Percentiles rank a stretch among this genome's conserved stretches.
phyloP scores from a whole-genome alignment of 2,329 filamentous ascomycete genomes.

The Pseudophaeomoniella oleicola region DNA sequence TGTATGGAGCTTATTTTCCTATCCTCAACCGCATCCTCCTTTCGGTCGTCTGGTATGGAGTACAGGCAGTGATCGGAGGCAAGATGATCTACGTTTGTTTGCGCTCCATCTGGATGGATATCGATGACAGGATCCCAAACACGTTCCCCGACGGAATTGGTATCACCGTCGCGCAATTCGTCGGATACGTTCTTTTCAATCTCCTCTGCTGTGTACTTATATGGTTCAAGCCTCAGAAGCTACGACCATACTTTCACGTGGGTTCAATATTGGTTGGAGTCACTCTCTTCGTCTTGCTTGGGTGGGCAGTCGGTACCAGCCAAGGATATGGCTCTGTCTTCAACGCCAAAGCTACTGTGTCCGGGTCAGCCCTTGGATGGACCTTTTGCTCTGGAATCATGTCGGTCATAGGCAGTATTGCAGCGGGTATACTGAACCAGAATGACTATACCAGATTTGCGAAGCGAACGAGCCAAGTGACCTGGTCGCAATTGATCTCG shows the following conservation, averaged over 20 bases:
- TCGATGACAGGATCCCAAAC: constrained; percentile 21
- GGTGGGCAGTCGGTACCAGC: constrained; percentile 8
- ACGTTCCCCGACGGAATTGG: constrained; percentile 17
- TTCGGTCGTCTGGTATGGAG: constrained; percentile 15
- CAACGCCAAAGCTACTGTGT: constrained; percentile 3
- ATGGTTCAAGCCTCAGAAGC: constrained; percentile 5
- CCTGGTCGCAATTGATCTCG: constrained; percentile 13
- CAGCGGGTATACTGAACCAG: constrained; percentile 18
- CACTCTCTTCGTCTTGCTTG: constrained; percentile 5
- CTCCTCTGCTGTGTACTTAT: constrained; percentile 7
- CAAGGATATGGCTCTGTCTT: constrained; percentile 9
- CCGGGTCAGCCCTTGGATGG: constrained; percentile 10
- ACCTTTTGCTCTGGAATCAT: constrained; percentile 16
- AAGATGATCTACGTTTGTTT: constrained; percentile 12
- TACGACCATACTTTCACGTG: constrained; percentile 5
- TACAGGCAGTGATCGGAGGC: constrained; percentile 33
- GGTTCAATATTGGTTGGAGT: constrained; percentile 5
- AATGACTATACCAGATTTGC: constrained; percentile 18
- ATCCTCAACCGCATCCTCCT: constrained; percentile 13
- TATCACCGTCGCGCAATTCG: constrained; percentile 7
- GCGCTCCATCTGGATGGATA: constrained; percentile 3
- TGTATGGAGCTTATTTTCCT: constrained; percentile 22
- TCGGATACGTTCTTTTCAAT: constrained; percentile 7
- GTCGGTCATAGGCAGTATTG: constrained; percentile 16
- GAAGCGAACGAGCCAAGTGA: constrained; percentile 10